A percentile compares a stretch with the other conserved stretches of the same genome.
These are phyloP conservation scores for Pleurotus tuber-regium DNA, from an alignment of 768 basidiomycete species.

Conservation along the genomic window DNA sequence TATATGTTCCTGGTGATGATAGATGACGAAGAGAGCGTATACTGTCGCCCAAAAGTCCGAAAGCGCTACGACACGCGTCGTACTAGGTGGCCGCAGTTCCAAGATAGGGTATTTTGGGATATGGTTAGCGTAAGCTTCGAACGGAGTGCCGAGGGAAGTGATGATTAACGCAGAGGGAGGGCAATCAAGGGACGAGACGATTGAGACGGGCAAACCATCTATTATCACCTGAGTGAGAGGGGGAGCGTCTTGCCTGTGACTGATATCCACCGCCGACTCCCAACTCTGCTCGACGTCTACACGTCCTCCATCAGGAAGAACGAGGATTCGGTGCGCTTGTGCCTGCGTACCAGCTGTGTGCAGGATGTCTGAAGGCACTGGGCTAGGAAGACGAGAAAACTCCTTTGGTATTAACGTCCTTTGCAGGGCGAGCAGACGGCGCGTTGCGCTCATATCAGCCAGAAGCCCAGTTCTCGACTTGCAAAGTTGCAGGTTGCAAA, in stretches of 20 bases:
- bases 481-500: neutral
- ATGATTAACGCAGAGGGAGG: slow-evolving; percentile 20
- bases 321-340: neutral
- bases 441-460: neutral
- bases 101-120: slow-evolving; percentile 26
- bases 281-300: neutral
- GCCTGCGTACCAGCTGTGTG: neutral
- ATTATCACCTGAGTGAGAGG: neutral
- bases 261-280: neutral
- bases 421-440: slow-evolving; percentile 2
- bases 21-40: slow-evolving; percentile 38
- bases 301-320: slow-evolving; percentile 1
- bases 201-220: neutral
- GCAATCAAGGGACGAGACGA: neutral
- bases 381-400: neutral
- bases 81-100: slow-evolving; percentile 18
- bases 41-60: slow-evolving; percentile 38
- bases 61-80: slow-evolving; percentile 19
- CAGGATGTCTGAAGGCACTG: neutral
- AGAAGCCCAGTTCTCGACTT: neutral
- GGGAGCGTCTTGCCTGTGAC: too few relatives aligned
- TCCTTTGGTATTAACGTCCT: slow-evolving; percentile 1
- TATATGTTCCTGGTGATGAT: slow-evolving; percentile 37
- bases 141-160: slow-evolving; percentile 25
- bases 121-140: slow-evolving; percentile 25